These are phyloP conservation scores for Tephrocybe sp. DNA, from an alignment of 768 basidiomycete genomes.

Conservation along the genomic window DNA sequence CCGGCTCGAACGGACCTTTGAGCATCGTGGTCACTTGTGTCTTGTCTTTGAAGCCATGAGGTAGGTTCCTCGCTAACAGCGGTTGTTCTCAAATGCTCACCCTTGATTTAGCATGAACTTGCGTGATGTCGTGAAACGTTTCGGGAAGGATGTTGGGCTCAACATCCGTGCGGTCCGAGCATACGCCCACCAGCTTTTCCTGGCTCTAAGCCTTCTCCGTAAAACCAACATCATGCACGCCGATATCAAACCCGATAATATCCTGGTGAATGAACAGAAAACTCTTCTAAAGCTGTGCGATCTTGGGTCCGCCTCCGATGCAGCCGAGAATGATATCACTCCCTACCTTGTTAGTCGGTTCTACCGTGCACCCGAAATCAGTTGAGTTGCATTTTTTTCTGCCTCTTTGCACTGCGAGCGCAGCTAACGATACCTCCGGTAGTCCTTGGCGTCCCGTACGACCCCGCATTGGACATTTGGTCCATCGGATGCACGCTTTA, in stretches of 20 bases:
- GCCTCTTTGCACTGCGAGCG: constrained; percentile 6
- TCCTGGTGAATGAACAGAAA: constrained; percentile 93
- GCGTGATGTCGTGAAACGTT: constrained; percentile 95
- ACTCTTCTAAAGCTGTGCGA: constrained; percentile 93
- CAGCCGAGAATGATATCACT: constrained; percentile 93
- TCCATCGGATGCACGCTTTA: constrained; percentile 97
- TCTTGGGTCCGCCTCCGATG: constrained; percentile 94
- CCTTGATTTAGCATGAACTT: constrained; percentile 80
- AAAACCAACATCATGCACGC: constrained; percentile 97
- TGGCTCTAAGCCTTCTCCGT: constrained; percentile 77
- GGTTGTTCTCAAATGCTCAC: constrained; percentile 1
- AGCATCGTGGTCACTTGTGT: constrained; percentile 95
- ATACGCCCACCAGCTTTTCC: constrained; percentile 96
- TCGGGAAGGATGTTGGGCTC: constrained; percentile 96
- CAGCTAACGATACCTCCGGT: constrained; percentile 16
- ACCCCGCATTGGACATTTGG: constrained; percentile 93
- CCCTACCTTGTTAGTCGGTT: constrained; percentile 97
- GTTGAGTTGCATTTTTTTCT: constrained; percentile 42
- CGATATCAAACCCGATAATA: constrained; percentile 98
- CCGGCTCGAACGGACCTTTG: constrained; percentile 90
- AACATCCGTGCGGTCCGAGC: constrained; percentile 97
- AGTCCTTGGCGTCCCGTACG: constrained; percentile 96
- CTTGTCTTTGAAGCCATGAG: constrained; percentile 93
- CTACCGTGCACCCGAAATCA: constrained; percentile 98
- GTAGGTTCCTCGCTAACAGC: constrained; percentile 43